phyloP scores from a whole-genome alignment of 2,329 filamentous ascomycete genomes.

The Fusarium lyarnte region DNA sequence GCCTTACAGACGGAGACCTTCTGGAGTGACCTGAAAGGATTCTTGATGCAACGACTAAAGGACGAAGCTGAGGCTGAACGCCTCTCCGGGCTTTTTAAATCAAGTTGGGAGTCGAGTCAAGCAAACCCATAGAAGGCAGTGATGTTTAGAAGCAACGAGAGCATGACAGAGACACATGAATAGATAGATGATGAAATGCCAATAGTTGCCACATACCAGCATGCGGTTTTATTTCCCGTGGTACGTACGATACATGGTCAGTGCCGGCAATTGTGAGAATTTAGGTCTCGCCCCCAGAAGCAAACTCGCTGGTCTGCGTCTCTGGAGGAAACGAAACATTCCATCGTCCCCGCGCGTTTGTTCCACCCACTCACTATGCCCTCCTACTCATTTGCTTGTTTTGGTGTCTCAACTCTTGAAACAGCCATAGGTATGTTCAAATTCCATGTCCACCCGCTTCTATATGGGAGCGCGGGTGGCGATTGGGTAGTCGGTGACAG shows the following conservation, averaged over 20 bases:
- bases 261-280: slow-evolving; percentile 44
- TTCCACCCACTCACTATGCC: slow-evolving; percentile 36
- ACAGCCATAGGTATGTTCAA: slow-evolving; percentile 43
- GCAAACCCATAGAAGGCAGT: slow-evolving; percentile 39
- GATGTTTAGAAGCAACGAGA: not conserved
- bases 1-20: slow-evolving; percentile 78
- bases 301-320: slow-evolving; percentile 33
- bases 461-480: slow-evolving; percentile 26
- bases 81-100: slow-evolving; percentile 73
- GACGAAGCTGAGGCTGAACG: slow-evolving; percentile 73
- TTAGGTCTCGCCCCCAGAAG: slow-evolving; percentile 40
- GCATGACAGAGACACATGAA: slow-evolving; percentile 22
- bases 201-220: slow-evolving; percentile 44
- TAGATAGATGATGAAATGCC: slow-evolving; percentile 32
- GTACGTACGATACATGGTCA: slow-evolving; percentile 47
- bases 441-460: slow-evolving; percentile 35
- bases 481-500: slow-evolving; percentile 15
- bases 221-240: slow-evolving; percentile 44
- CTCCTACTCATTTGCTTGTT: slow-evolving; percentile 41
- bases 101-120: slow-evolving; percentile 69
- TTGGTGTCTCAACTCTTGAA: slow-evolving; percentile 41
- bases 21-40: slow-evolving; percentile 86
- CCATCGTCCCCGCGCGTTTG: slow-evolving; percentile 20
- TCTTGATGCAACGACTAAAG: slow-evolving; percentile 80
- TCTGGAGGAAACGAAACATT: slow-evolving; percentile 33